phyloP scores from a whole-genome alignment of 2,329 filamentous ascomycete species.

The Sporothrix protearum region DNA sequence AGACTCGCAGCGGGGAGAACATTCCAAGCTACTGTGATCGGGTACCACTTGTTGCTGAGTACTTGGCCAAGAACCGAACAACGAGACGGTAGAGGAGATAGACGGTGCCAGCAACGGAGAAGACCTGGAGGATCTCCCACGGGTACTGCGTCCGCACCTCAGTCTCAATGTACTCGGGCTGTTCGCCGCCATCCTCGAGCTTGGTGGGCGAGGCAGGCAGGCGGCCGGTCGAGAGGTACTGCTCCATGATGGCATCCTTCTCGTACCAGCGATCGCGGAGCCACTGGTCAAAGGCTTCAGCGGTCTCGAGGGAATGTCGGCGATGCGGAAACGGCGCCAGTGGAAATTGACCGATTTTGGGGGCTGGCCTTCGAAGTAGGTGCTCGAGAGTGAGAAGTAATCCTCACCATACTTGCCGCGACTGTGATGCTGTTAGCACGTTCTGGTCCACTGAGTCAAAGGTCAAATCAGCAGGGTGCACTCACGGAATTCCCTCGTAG shows the following conservation, averaged over 20 bases:
- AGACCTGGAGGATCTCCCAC: slow-evolving; percentile 56
- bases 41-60: neutral
- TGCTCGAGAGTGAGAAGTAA: slow-evolving; percentile 80
- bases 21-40: neutral
- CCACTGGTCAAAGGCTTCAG: slow-evolving; percentile 77
- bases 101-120: slow-evolving; percentile 41
- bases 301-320: slow-evolving; percentile 72
- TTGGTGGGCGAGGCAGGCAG: slow-evolving; percentile 66
- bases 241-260: slow-evolving; percentile 84
- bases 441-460: neutral
- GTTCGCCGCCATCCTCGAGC: slow-evolving; percentile 32
- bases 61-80: neutral
- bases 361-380: slow-evolving; percentile 81
- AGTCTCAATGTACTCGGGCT: slow-evolving; percentile 51
- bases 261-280: slow-evolving; percentile 82
- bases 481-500: slow-evolving; percentile 89
- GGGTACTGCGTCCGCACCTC: slow-evolving; percentile 52
- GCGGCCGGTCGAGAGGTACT: slow-evolving; percentile 70
- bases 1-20: neutral
- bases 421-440: slow-evolving; percentile 40
- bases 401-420: slow-evolving; percentile 84
- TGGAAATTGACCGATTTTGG: slow-evolving; percentile 96
- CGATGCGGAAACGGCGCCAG: slow-evolving; percentile 81
- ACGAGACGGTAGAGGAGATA: slow-evolving; percentile 23
- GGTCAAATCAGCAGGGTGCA: slow-evolving; percentile 32